phyloP scores from a whole-genome alignment of 345 rosid species.

The Linum trigynum region DNA sequence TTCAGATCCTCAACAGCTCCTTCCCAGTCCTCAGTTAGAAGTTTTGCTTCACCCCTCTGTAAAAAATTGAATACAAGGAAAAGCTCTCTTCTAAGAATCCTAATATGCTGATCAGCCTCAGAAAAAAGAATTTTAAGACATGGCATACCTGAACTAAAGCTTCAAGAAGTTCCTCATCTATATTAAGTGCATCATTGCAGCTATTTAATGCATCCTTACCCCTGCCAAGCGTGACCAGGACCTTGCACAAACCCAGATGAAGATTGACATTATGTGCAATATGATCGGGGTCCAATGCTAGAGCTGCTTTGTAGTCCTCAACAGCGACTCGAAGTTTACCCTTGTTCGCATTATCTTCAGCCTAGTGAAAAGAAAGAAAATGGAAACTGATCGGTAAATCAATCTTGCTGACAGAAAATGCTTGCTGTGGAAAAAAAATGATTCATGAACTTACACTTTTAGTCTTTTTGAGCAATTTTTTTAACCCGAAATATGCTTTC shows the following conservation, averaged over 20 bases:
- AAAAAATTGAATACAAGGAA: slow-evolving; percentile 1
- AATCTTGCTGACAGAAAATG: background rate
- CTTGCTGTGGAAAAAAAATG: slow-evolving; percentile 4
- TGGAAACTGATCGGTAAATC: background rate
- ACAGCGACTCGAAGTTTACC: slow-evolving; percentile 86
- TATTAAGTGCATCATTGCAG: slow-evolving; percentile 72
- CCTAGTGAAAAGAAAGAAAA: slow-evolving; percentile 38
- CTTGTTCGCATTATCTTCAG: slow-evolving; percentile 81
- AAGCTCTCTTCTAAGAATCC: background rate
- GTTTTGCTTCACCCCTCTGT: slow-evolving; percentile 96
- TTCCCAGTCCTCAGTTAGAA: slow-evolving; percentile 91
- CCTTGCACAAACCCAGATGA: slow-evolving; percentile 85
- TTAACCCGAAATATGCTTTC: slow-evolving; percentile 92
- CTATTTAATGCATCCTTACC: slow-evolving; percentile 85
- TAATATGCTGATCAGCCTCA: background rate
- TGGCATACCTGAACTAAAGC: slow-evolving; percentile 78
- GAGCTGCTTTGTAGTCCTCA: slow-evolving; percentile 80
- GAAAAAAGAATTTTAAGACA: slow-evolving; percentile 1
- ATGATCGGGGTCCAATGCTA: slow-evolving; percentile 82
- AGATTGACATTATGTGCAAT: slow-evolving; percentile 78
- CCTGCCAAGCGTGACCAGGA: slow-evolving; percentile 86
- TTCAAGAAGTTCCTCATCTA: slow-evolving; percentile 72
- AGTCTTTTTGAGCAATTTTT: slow-evolving; percentile 88
- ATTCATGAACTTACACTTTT: slow-evolving; percentile 58
- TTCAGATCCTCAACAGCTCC: slow-evolving; percentile 93